Evolutionary conservation across 2,329 filamentous ascomycete genomes (phyloP).

Genomic region (Clarireedia monteithiana): DNA sequence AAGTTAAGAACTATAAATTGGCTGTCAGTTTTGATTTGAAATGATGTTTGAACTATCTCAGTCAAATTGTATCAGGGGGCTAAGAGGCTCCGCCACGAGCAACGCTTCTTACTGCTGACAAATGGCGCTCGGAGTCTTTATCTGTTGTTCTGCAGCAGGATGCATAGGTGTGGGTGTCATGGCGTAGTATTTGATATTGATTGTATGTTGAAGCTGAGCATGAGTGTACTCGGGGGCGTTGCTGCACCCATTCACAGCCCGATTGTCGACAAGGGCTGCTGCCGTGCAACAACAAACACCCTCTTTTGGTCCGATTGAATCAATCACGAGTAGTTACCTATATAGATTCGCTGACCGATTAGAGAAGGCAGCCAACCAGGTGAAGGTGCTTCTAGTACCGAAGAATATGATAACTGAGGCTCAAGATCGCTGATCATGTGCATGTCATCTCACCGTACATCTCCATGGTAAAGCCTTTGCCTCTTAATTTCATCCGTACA

Average conservation of each 20-base stretch:
- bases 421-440: not conserved
- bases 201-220: no score
- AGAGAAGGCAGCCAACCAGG: not conserved
- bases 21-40: not conserved
- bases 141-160: not conserved
- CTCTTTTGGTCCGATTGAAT: not conserved
- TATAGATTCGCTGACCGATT: not conserved
- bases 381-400: no score
- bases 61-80: not conserved
- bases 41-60: not conserved
- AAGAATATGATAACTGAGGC: not conserved
- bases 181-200: not conserved
- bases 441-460: no score
- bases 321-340: no score
- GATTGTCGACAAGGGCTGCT: no score
- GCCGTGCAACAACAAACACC: no score
- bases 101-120: not conserved
- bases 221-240: no score
- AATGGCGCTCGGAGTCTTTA: not conserved
- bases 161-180: not conserved
- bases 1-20: not conserved
- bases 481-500: no score
- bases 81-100: not conserved
- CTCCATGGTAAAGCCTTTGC: no score
- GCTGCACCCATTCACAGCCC: no score